A percentile compares a stretch with the other conserved stretches of the same genome.
Evolutionary conservation across 768 basidiomycete genomes (phyloP).

Genomic region (Naganishia randhawae): DNA sequence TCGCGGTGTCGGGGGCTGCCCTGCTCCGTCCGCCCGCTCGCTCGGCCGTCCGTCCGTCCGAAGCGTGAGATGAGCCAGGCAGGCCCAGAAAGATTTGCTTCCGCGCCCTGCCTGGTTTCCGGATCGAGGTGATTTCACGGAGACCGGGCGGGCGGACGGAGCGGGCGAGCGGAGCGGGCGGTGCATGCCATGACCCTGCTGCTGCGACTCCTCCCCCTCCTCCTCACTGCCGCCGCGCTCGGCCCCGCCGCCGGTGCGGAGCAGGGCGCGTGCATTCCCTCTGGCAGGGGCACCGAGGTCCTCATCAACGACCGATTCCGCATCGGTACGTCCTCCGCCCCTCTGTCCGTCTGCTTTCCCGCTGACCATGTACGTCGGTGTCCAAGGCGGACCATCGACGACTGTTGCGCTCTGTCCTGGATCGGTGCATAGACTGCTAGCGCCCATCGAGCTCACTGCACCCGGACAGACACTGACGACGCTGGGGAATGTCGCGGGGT

Average conservation of each 20-base stretch:
- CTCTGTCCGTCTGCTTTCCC: neutral
- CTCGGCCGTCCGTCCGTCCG: no score
- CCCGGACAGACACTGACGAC: constrained; percentile 48
- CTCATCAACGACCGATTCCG: constrained; percentile 23
- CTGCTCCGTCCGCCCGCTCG: no score
- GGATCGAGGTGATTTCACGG: no score
- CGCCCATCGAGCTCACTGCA: constrained; percentile 45
- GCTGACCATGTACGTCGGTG: neutral
- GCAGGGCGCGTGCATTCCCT: constrained; percentile 1
- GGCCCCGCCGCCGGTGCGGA: neutral
- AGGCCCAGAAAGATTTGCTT: neutral
- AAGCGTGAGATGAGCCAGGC: no score
- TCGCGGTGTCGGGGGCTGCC: no score
- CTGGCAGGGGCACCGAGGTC: constrained; percentile 14
- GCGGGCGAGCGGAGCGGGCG: no score
- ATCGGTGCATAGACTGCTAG: constrained; percentile 46
- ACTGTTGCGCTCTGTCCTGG: constrained; percentile 47
- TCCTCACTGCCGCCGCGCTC: neutral
- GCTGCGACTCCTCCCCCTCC: neutral
- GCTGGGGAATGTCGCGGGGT: constrained; percentile 43
- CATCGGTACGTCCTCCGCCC: neutral
- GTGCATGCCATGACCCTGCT: no score
- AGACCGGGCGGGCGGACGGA: no score
- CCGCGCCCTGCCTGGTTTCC: neutral
- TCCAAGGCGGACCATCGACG: constrained; percentile 41